These are phyloP conservation scores for Aspergillus puulaauensis DNA, from an alignment of 2,329 filamentous ascomycete species.

Conservation along the genomic window DNA sequence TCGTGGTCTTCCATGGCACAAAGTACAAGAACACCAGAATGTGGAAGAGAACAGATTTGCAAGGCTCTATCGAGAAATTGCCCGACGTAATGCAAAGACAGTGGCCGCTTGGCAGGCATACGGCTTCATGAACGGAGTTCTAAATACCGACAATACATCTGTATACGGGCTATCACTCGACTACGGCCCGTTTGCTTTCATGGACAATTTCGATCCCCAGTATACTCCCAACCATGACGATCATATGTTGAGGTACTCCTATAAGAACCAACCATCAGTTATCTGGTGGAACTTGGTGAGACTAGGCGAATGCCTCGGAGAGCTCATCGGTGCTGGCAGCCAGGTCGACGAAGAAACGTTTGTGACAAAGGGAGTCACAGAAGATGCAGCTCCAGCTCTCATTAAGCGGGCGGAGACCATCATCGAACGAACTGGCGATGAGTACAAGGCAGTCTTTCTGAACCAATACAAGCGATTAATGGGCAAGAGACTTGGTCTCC, in stretches of 20 bases:
- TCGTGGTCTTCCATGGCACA: conserved; percentile 56
- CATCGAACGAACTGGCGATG: conserved; percentile 77
- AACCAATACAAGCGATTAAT: conserved; percentile 88
- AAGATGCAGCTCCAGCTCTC: conserved; percentile 68
- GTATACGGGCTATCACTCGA: conserved; percentile 86
- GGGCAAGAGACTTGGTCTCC: conserved; percentile 74
- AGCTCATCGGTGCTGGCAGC: conserved; percentile 76
- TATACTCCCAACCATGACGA: conserved; percentile 99
- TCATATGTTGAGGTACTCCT: conserved; percentile 79
- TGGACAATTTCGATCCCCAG: conserved; percentile 91
- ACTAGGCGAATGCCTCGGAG: conserved; percentile 83
- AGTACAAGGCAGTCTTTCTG: conserved; percentile 85
- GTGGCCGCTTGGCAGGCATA: conserved; percentile 97
- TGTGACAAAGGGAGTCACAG: conserved; percentile 67
- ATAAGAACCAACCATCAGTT: conserved; percentile 90
- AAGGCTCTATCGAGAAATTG: conserved; percentile 82
- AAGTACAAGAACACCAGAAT: conserved; percentile 66
- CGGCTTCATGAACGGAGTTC: conserved; percentile 97
- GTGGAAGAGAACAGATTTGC: conserved; percentile 81
- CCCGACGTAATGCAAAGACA: conserved; percentile 78
- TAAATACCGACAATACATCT: conserved; percentile 98
- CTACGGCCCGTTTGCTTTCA: conserved; percentile 95
- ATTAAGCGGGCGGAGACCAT: conserved; percentile 78
- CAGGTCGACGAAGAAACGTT: conserved; percentile 72
- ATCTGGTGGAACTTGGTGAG: conserved; percentile 99